These are phyloP conservation scores for Phoenix dactylifera DNA, from an alignment of 176 grass and related monocot genomes.

Conservation along the genomic window DNA sequence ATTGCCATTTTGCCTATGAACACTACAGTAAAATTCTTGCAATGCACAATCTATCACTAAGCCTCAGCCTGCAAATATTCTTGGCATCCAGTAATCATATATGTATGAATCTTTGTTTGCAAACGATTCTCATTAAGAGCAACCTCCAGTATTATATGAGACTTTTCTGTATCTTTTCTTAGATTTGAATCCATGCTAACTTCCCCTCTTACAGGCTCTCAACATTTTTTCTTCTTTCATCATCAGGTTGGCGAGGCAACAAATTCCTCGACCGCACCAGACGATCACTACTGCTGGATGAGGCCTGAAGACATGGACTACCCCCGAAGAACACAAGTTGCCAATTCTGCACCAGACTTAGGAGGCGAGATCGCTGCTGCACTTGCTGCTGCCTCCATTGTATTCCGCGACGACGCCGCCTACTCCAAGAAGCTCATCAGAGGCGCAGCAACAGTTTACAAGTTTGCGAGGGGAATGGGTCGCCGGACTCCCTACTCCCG, in stretches of 20 bases:
- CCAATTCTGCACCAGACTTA: constrained; percentile 47
- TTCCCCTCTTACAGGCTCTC: too few relatives aligned
- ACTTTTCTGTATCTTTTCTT: background rate
- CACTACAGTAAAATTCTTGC: too few relatives aligned
- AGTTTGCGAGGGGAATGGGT: constrained; percentile 50
- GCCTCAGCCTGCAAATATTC: too few relatives aligned
- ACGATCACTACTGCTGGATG: constrained; percentile 93
- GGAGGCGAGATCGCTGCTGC: constrained; percentile 81
- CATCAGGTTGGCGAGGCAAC: constrained; percentile 44
- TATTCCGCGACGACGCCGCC: constrained; percentile 64
- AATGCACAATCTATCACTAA: too few relatives aligned
- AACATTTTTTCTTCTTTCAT: too few relatives aligned
- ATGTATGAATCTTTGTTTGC: too few relatives aligned
- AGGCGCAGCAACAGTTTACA: constrained; percentile 56
- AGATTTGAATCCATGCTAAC: too few relatives aligned
- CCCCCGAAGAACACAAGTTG: constrained; percentile 16
- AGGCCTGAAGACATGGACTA: constrained; percentile 96
- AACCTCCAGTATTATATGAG: background rate
- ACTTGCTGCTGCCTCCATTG: constrained; percentile 72
- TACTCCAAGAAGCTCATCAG: constrained; percentile 76
- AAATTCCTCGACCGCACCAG: constrained; percentile 33
- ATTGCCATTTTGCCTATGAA: too few relatives aligned
- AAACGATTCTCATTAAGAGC: too few relatives aligned
- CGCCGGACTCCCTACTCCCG: constrained; percentile 48
- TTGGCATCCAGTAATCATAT: too few relatives aligned